These are phyloP conservation scores for Glycine tomentella DNA, from an alignment of 306 rosid genomes.

Conservation along the genomic window DNA sequence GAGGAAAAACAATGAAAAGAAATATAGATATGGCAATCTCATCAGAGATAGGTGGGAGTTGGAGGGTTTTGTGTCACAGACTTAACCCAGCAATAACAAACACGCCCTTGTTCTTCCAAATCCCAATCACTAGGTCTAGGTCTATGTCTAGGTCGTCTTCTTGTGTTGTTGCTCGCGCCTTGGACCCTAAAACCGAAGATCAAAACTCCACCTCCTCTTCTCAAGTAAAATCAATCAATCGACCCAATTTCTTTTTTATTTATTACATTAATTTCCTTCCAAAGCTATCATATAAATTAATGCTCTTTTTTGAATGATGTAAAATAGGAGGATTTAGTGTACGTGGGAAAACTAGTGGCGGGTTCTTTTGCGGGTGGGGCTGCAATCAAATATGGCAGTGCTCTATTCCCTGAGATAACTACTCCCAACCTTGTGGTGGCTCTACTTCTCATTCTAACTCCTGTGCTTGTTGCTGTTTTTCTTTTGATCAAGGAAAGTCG, in stretches of 20 bases:
- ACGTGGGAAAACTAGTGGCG: constrained; percentile 57
- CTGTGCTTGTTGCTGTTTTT: constrained; percentile 60
- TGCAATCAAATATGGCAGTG: constrained; percentile 77
- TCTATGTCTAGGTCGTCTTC: constrained; percentile 13
- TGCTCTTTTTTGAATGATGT: too few relatives aligned
- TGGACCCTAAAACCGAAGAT: constrained; percentile 52
- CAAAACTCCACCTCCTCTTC: constrained; percentile 35
- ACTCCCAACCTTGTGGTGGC: constrained; percentile 76
- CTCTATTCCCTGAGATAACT: constrained; percentile 71
- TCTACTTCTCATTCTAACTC: constrained; percentile 63
- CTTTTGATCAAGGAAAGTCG: constrained; percentile 71
- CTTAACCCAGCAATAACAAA: constrained; percentile 15
- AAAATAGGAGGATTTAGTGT: constrained; percentile 56
- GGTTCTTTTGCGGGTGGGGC: too few relatives aligned
- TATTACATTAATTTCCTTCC: too few relatives aligned
- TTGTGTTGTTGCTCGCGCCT: constrained; percentile 52
- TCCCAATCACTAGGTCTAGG: neutral
- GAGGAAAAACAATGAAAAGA: neutral
- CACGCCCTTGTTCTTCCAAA: constrained; percentile 30
- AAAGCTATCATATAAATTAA: too few relatives aligned
- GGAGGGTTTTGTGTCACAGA: neutral
- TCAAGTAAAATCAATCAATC: constrained; percentile 45
- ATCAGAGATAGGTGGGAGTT: constrained; percentile 26
- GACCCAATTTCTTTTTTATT: too few relatives aligned
- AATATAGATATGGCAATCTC: constrained; percentile 42